Evolutionary conservation across 1,284 basidiomycete species (phyloP), one percentile per base, ranked within the genome.

Genomic region (Cryptococcus hybrid): DNA sequence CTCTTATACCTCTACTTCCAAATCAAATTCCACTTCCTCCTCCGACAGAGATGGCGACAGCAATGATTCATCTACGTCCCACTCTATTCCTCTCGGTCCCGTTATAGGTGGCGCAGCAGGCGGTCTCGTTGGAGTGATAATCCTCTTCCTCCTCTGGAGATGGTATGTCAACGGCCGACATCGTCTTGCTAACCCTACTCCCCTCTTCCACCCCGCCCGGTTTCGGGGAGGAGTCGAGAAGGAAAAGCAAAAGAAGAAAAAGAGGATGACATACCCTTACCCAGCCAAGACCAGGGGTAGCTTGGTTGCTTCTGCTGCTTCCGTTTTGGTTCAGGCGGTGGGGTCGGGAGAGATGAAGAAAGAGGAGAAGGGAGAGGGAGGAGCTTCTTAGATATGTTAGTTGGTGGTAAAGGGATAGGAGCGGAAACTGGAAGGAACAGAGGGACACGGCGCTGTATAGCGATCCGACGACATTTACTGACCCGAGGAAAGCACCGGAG

Each of bases 81-180:
- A 24, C 24, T 24, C 24, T 24, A 45, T 46, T 9, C 45, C 38
- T 38, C 61, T 54, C 53, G 68, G 52, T 1, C 60, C 62, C 0
- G 61, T 70, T 5, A 42, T 70, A 2, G 68, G 68, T 15, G 63
- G 63, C 24, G 51, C 62, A 6, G 58, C 47, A 13, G 66, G 64
- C 5, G 64, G 57, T 34, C 11, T 65, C 8, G 30, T 62, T 5
- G n/a, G 58, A 2, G 47, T 69, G 4, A 50, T 61, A 7, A 12
- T 66, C 15, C 7, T 66, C 13, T 40, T 59, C 34, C 15, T 64
- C 12, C 7, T 60, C 5, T 53, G 46, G 36, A 42, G 53, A 49
- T 57, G 56, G 55, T 55, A 55, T 15, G 18, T 42, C 12, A 47
- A 47, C 18, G 24, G 24, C 24, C 24, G 24, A 24, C 24, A 24